These are phyloP conservation scores for Neofusicoccum kwambonambiense DNA, from an alignment of 2,329 filamentous ascomycete genomes.

Conservation along the genomic window DNA sequence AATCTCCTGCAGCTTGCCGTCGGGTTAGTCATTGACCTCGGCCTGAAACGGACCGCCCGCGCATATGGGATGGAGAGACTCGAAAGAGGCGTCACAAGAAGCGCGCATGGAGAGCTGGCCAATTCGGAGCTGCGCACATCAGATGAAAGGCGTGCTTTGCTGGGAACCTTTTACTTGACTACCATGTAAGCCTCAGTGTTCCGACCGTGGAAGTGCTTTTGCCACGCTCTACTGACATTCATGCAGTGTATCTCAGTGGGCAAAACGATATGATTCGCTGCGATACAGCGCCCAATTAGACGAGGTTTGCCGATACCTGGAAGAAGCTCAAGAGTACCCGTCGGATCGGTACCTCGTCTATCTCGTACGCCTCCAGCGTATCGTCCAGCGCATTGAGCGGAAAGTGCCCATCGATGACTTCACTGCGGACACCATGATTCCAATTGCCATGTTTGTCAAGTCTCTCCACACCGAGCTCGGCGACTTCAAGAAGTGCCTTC, in stretches of 20 bases:
- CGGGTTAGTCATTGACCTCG: conserved; percentile 41
- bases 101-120: conserved; percentile 23
- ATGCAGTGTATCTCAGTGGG: conserved; percentile 11
- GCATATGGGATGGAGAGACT: conserved; percentile 17
- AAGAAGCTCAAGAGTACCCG: conserved; percentile 14
- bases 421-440: conserved; percentile 11
- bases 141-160: conserved; percentile 41
- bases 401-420: conserved; percentile 18
- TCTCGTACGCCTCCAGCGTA: conserved; percentile 18
- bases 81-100: neutral
- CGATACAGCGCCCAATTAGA: conserved; percentile 18
- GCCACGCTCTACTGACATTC: neutral
- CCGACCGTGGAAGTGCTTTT: neutral
- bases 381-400: conserved; percentile 18
- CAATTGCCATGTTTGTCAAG: conserved; percentile 18
- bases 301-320: conserved; percentile 14
- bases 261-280: conserved; percentile 14
- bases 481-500: conserved; percentile 1
- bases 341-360: conserved; percentile 17
- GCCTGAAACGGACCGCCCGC: conserved; percentile 33
- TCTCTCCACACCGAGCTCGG: conserved; percentile 15
- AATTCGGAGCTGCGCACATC: conserved; percentile 32
- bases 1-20: conserved; percentile 42
- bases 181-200: conserved; percentile 29
- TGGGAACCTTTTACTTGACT: conserved; percentile 43